phyloP scores from a whole-genome alignment of 1,139 yeast species.

The Schwanniomyces etchellsii region DNA sequence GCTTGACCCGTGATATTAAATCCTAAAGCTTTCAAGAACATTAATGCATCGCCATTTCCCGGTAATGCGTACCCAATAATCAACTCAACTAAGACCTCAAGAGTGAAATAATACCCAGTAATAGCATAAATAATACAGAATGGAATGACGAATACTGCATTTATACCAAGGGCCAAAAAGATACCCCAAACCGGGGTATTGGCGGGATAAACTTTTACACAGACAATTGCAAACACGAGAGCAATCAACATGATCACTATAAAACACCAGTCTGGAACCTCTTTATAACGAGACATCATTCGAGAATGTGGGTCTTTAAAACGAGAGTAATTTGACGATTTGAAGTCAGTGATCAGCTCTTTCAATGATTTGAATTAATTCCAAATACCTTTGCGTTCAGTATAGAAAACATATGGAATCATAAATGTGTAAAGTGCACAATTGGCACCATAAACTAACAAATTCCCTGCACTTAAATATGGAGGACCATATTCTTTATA shows the following conservation, averaged over 20 bases:
- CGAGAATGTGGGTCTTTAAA: slow-evolving; percentile 47
- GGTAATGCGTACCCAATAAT: slow-evolving; percentile 61
- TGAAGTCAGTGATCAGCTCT: slow-evolving; percentile 21
- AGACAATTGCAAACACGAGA: slow-evolving; percentile 40
- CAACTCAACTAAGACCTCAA: slow-evolving; percentile 56
- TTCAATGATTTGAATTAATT: slow-evolving; percentile 7
- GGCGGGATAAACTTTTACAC: slow-evolving; percentile 39
- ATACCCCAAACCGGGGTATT: slow-evolving; percentile 52
- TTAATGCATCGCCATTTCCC: slow-evolving; percentile 57
- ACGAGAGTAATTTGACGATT: slow-evolving; percentile 20
- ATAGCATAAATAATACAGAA: slow-evolving; percentile 43
- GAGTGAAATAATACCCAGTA: slow-evolving; percentile 48
- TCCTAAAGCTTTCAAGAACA: slow-evolving; percentile 55
- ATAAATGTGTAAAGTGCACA: slow-evolving; percentile 52
- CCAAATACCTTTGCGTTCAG: slow-evolving; percentile 22
- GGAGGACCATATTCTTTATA: slow-evolving; percentile 49
- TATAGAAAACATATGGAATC: slow-evolving; percentile 34
- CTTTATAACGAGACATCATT: slow-evolving; percentile 49
- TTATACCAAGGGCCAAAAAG: slow-evolving; percentile 48
- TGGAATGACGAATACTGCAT: slow-evolving; percentile 50
- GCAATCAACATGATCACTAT: slow-evolving; percentile 39
- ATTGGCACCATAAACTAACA: slow-evolving; percentile 49
- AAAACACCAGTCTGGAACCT: slow-evolving; percentile 61
- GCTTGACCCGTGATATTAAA: slow-evolving; percentile 59
- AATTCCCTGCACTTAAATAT: slow-evolving; percentile 52